These are phyloP conservation scores for Zygoascus ofunaensis DNA, from an alignment of 805 yeast genomes.

Conservation along the genomic window DNA sequence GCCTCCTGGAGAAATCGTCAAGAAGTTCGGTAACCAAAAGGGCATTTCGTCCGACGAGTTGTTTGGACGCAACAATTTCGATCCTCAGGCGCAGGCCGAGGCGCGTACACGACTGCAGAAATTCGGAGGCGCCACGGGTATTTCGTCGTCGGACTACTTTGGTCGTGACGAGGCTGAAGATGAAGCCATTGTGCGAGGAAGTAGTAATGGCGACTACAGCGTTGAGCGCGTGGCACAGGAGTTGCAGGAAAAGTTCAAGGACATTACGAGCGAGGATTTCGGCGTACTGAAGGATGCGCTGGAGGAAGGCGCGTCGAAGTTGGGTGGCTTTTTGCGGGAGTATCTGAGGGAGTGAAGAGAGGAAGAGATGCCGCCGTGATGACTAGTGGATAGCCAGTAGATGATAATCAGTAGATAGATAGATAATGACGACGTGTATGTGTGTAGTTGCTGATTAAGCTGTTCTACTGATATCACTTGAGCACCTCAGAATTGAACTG, in stretches of 20 bases:
- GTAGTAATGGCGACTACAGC: conserved; percentile 27
- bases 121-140: conserved; percentile 79
- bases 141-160: conserved; percentile 86
- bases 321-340: conserved; percentile 80
- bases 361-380: too few relatives aligned
- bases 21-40: conserved; percentile 78
- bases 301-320: conserved; percentile 87
- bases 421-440: too few relatives aligned
- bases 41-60: conserved; percentile 93
- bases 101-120: conserved; percentile 73
- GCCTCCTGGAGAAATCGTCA: conserved; percentile 20
- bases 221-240: conserved; percentile 53
- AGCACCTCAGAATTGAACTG: too few relatives aligned
- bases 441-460: too few relatives aligned
- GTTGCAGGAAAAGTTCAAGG: conserved; percentile 57
- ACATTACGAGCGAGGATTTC: conserved; percentile 80
- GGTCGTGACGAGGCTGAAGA: conserved; percentile 64
- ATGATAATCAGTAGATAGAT: too few relatives aligned
- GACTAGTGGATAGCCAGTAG: too few relatives aligned
- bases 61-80: conserved; percentile 82
- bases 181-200: conserved; percentile 23
- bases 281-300: conserved; percentile 83
- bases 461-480: too few relatives aligned
- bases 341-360: conserved; percentile 42
- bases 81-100: conserved; percentile 66